Percentiles rank a stretch among this genome's conserved stretches.
These are phyloP conservation scores for Colletotrichum sansevieriae DNA, from an alignment of 2,329 filamentous ascomycete genomes.

Conservation along the genomic window DNA sequence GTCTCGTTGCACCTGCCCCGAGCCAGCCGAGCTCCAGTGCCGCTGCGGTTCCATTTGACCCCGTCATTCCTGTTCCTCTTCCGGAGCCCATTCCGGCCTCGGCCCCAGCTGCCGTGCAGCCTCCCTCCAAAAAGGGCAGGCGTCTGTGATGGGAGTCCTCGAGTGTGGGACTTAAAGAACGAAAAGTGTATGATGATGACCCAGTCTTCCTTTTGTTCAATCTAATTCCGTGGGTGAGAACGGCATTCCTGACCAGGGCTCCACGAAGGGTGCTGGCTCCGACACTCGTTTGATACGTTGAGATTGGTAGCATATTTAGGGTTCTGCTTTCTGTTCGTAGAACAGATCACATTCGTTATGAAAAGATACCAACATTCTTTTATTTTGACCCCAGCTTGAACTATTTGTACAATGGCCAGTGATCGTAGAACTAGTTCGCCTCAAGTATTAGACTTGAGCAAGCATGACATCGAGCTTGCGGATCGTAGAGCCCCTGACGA, in stretches of 20 bases:
- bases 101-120: neutral
- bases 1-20: constrained; percentile 40
- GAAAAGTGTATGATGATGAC: neutral
- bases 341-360: constrained; percentile 16
- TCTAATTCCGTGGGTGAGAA: neutral
- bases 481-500: too few species aligned
- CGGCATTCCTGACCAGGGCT: constrained; percentile 2
- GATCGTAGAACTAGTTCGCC: neutral
- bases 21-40: neutral
- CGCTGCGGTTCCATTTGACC: neutral
- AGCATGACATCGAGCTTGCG: too few species aligned
- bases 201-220: constrained; percentile 2
- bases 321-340: neutral
- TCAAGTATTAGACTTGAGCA: too few species aligned
- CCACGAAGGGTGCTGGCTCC: constrained; percentile 31
- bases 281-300: constrained; percentile 26
- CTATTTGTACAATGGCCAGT: neutral
- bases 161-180: too few species aligned
- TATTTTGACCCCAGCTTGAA: neutral
- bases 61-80: neutral
- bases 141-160: neutral
- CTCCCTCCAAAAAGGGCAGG: constrained; percentile 14
- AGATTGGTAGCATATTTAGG: neutral
- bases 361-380: constrained; percentile 34
- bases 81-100: constrained; percentile 17